Conservation (phyloP, 352 stramenopile genomes). For the Phytopythium mirpurense region DNA sequence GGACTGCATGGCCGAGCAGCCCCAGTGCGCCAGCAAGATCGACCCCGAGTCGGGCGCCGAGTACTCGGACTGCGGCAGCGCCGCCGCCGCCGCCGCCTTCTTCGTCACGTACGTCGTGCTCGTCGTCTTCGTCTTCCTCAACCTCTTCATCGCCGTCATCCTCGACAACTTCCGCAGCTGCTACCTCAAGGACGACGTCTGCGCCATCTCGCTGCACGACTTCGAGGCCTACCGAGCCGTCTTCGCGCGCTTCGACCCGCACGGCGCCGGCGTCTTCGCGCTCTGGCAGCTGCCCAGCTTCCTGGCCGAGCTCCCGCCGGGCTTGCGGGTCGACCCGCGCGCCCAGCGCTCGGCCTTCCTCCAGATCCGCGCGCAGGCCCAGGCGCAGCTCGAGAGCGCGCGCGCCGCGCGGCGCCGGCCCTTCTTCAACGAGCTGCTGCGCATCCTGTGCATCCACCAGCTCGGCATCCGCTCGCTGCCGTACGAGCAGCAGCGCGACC, state of each 20-base stretch:
- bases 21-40: constrained; percentile 48
- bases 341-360: constrained; percentile 51
- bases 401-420: constrained; percentile 33
- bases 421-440: constrained; percentile 76
- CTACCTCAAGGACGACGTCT: constrained; percentile 74
- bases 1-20: constrained; percentile 58
- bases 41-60: constrained; percentile 20
- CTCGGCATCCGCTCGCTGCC: constrained; percentile 72
- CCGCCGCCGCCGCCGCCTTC: constrained; percentile 37
- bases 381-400: constrained; percentile 38
- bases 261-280: constrained; percentile 49
- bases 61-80: constrained; percentile 63
- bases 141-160: constrained; percentile 80
- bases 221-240: constrained; percentile 72
- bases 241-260: constrained; percentile 55
- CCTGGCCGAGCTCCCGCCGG: constrained; percentile 43
- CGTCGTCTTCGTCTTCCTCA: constrained; percentile 80
- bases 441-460: constrained; percentile 73
- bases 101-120: constrained; percentile 72
- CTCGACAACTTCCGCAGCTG: constrained; percentile 80
- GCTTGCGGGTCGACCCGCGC: constrained; percentile 38
- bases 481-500: constrained; percentile 77
- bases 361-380: constrained; percentile 60
- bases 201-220: constrained; percentile 64
- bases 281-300: constrained; percentile 65